Conservation (phyloP, 306 rosid species). For the Trifolium fragiferum region DNA sequence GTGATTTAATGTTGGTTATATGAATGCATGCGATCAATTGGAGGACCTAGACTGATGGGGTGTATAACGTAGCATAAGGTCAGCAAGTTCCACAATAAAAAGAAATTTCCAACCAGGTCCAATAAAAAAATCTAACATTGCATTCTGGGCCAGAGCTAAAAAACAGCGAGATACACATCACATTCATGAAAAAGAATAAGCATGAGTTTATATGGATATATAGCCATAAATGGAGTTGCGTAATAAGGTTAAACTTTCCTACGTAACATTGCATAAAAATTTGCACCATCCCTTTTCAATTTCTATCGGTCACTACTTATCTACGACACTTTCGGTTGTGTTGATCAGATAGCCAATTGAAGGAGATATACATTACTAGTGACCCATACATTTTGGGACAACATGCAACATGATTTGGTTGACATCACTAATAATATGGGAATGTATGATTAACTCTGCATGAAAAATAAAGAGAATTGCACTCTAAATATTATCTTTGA, state of each 20-base stretch:
- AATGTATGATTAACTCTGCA: not conserved
- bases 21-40: not conserved
- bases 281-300: conserved; percentile 16
- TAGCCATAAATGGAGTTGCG: conserved; percentile 37
- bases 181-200: conserved; percentile 26
- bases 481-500: no score
- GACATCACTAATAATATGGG: not conserved
- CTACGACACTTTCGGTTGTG: conserved; percentile 33
- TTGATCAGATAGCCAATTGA: conserved; percentile 8
- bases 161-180: not conserved
- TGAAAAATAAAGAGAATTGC: not conserved
- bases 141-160: not conserved
- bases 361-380: not conserved
- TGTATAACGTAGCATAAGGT: not conserved
- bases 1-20: not conserved
- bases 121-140: not conserved
- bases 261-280: conserved; percentile 19
- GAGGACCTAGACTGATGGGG: not conserved
- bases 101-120: not conserved
- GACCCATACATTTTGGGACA: conserved; percentile 6
- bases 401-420: conserved; percentile 2
- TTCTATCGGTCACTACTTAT: conserved; percentile 24
- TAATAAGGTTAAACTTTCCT: conserved; percentile 31
- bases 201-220: conserved; percentile 3
- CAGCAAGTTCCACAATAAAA: conserved; percentile 24